Evolutionary conservation across 2,329 filamentous ascomycete genomes (phyloP).

Genomic region (Alternaria tenuissima): DNA sequence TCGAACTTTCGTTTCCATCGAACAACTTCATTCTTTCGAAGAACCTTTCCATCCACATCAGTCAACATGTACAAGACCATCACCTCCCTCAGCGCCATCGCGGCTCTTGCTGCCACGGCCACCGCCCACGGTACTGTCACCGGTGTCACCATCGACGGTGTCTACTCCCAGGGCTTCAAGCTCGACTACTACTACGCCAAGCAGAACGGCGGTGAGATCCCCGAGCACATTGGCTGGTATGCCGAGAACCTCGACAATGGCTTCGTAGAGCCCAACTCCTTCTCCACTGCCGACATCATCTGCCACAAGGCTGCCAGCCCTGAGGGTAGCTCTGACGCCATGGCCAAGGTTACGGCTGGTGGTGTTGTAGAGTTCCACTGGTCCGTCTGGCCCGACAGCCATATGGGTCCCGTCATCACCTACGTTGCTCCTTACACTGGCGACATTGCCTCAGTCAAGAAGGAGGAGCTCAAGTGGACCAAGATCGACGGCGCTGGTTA

Average conservation of each 20-base stretch:
- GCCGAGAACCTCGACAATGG: constrained; percentile 50
- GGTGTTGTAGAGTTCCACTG: constrained; percentile 62
- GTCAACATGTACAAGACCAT: constrained; percentile 42
- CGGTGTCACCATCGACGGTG: constrained; percentile 58
- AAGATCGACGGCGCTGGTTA: constrained; percentile 49
- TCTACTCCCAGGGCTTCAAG: constrained; percentile 56
- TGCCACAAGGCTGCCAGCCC: constrained; percentile 67
- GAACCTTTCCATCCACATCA: constrained; percentile 7
- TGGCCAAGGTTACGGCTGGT: constrained; percentile 68
- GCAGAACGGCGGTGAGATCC: constrained; percentile 33
- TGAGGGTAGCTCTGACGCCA: constrained; percentile 48
- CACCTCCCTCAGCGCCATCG: constrained; percentile 37
- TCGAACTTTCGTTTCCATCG: constrained; percentile 31
- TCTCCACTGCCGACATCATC: constrained; percentile 58
- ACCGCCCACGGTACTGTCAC: constrained; percentile 58
- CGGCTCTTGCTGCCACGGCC: constrained; percentile 51
- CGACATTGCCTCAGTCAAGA: constrained; percentile 44
- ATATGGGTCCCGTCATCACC: constrained; percentile 52
- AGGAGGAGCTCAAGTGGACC: constrained; percentile 48
- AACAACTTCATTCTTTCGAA: constrained; percentile 24
- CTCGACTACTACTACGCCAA: constrained; percentile 52
- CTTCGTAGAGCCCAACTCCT: constrained; percentile 43
- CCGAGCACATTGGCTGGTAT: constrained; percentile 56
- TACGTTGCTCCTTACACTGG: constrained; percentile 49
- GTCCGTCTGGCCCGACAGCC: constrained; percentile 54